Evolutionary conservation across 2,329 filamentous ascomycete genomes (phyloP), one percentile per base, ranked within the genome.

Genomic region (Talaromyces albobiverticillius): DNA sequence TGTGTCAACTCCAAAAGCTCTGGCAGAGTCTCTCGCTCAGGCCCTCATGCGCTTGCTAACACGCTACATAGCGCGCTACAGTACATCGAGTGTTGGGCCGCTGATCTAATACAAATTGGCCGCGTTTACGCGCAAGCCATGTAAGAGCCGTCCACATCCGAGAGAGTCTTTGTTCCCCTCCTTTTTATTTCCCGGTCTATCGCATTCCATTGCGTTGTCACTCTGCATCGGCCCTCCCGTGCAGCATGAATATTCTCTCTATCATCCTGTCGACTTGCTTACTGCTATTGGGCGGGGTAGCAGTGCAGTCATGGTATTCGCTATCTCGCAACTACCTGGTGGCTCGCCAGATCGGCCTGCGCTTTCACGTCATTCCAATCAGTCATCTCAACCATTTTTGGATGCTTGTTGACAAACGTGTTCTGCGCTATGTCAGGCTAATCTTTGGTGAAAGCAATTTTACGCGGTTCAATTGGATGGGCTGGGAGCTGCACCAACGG

Each of bases 381-480:
- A 41, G 34, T 32, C 34, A 50, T 22, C 47, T 50, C 23, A 51
- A 51, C 9, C 16, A 43, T 25, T 51, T 51, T 23, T 51, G 36
- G 48, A 51, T 51, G 48, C 48, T 51, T 23, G 18, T 51, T 23
- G 48, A 51, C 25, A 18, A 20, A 43, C 9, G 11, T 1, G 48
- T 51, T 51, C 25, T 51, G 36, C 23, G 11, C 36, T 42, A 51
- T 32, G 48, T 51, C 16, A 43, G 42, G 16, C 38, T 14, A 31
- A 29, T 51, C 7, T 51, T 51, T 5, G 36, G 48, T 14, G 48
- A 51, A 41, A 51, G 36, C 13, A 32, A 13, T 9, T 51, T 43
- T 32, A 51, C 48, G 48, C 36, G 48, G 16, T 51, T 31, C 16
- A 51, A 51, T 42, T 51, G 48, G 48, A 50, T 50, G 47, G 47